Evolutionary conservation across 352 stramenopile genomes (phyloP), one percentile per base, ranked within the genome.

Genomic region (Globisporangium sylvaticum): DNA sequence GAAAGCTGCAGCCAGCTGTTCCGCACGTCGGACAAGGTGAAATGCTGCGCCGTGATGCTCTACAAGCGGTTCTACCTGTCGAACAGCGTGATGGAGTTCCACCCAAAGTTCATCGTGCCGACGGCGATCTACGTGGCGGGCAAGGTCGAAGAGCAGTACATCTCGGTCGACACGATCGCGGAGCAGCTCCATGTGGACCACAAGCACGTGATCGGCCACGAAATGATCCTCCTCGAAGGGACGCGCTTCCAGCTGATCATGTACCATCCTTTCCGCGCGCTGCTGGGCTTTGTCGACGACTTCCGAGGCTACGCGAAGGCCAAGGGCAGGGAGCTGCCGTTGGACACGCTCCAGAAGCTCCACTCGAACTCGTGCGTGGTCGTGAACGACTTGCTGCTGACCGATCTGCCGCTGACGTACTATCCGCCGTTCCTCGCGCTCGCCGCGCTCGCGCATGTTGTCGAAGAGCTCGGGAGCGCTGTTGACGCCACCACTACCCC

Each of bases 71-170:
- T 97, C 70, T 97, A 94, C 65, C 72, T 97, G 3, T 92, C 83
- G 20, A 95, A 96, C 71, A 95, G 84, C 50, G 86, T 95, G 56
- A 92, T 94, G 83, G 86, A 95, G 72, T 94, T 95, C 65, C 88
- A 95, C 60, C 89, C 89, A 9, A 95, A 95, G 69, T 92, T 81
- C 65, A 81, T 97, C 59, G 84, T 91, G 0, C 84, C 87, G 0
- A 95, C 88, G 4, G 83, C 74, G 34, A 96, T 97, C 65, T 96
- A 96, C 75, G 87, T 96, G 20, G 89, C 89, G 7, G 88, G 86
- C 22, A 97, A 97, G 56, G 85, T 95, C 20, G 89, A 97, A 71
- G 89, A 97, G 83, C 88, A 96, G 74, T 96, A 94, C 73, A 93
- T 94, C 64, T 92, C 83, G 31, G 88, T 94, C 46, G 88, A 96